Evolutionary conservation across 495 filamentous ascomycete genomes (phyloP).

Genomic region (Penicillium canescens): DNA sequence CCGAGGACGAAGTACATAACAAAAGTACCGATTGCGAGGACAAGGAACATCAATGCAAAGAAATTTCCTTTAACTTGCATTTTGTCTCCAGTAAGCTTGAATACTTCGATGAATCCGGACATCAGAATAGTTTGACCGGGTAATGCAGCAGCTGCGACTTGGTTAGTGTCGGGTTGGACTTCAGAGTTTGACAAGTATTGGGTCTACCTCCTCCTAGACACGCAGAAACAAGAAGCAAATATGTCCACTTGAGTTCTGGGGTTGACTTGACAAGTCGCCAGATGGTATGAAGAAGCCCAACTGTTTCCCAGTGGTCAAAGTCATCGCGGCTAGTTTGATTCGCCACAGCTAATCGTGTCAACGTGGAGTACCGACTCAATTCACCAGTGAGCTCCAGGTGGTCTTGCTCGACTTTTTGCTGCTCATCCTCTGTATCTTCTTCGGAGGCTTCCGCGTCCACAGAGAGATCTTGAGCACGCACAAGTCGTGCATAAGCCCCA

Average conservation of each 20-base stretch:
- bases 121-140: constrained; percentile 31
- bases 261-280: constrained; percentile 7
- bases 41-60: constrained; percentile 64
- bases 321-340: constrained; percentile 11
- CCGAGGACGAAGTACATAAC: constrained; percentile 54
- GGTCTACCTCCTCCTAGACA: constrained; percentile 7
- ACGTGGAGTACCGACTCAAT: constrained; percentile 5
- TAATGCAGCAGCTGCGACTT: constrained; percentile 19
- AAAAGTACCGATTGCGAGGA: constrained; percentile 49
- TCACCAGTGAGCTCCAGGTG: background rate
- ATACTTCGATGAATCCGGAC: constrained; percentile 26
- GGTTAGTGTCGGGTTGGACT: background rate
- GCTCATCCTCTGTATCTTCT: background rate
- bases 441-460: background rate
- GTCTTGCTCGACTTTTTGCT: background rate
- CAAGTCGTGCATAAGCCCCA: constrained; percentile 64
- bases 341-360: constrained; percentile 4
- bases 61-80: constrained; percentile 42
- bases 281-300: constrained; percentile 10
- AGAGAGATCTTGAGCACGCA: constrained; percentile 65
- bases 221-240: background rate
- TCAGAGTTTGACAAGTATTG: background rate
- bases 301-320: constrained; percentile 15
- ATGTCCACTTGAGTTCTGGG: constrained; percentile 18
- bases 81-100: constrained; percentile 24